Conservation (phyloP, 2,329 filamentous ascomycete genomes). For the Alternaria sp. region DNA sequence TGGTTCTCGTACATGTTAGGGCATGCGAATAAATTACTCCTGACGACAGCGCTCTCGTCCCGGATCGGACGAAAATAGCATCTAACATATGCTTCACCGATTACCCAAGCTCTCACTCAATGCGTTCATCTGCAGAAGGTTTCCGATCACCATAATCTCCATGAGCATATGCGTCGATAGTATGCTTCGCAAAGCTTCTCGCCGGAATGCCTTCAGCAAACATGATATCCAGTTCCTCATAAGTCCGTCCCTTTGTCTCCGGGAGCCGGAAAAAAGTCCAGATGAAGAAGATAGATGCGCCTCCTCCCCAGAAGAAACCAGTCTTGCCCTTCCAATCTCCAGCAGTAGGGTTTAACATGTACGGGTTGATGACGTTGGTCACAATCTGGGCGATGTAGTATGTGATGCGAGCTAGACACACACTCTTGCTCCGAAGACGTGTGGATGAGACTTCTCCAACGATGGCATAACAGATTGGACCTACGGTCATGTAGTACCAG, state of each 20-base stretch:
- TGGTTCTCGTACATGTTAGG: too few species aligned
- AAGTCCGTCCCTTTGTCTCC: constrained; percentile 78
- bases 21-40: not conserved
- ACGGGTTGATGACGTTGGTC: constrained; percentile 77
- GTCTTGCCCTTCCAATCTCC: constrained; percentile 84
- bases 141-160: constrained; percentile 9
- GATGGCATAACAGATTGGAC: constrained; percentile 86
- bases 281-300: constrained; percentile 74
- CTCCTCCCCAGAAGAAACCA: constrained; percentile 84
- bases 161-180: constrained; percentile 26
- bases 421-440: constrained; percentile 85
- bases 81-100: too few species aligned
- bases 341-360: constrained; percentile 55
- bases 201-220: constrained; percentile 65
- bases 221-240: constrained; percentile 81
- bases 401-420: constrained; percentile 79
- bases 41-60: not conserved
- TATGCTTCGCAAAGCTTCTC: constrained; percentile 21
- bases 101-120: not conserved
- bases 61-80: not conserved
- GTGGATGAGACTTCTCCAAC: constrained; percentile 83
- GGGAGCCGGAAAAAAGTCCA: constrained; percentile 82
- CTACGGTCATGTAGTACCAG: constrained; percentile 83
- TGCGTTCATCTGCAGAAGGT: not conserved
- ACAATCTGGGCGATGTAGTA: constrained; percentile 73